phyloP scores from a whole-genome alignment of 1,139 yeast species.

The Yamadazyma spencermartinsiae region DNA sequence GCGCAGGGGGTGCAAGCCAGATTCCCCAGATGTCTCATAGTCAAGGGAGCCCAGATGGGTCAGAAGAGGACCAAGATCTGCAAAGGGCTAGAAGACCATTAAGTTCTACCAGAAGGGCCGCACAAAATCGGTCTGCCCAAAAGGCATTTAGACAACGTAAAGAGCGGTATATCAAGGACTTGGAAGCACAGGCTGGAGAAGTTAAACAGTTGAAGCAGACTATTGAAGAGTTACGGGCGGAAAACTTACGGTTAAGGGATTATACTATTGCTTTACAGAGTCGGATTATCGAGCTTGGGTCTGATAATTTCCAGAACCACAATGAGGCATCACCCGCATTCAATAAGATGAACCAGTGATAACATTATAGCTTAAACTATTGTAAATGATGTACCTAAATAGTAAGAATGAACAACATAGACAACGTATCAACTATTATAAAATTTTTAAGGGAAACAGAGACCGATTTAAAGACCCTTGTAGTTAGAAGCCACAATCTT shows the following conservation, averaged over 20 bases:
- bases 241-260: constrained; percentile 71
- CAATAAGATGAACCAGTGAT: constrained; percentile 6
- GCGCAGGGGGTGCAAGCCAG: too few species aligned
- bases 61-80: not conserved
- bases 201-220: constrained; percentile 59
- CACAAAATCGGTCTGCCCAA: constrained; percentile 87
- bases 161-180: constrained; percentile 73
- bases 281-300: constrained; percentile 52
- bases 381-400: too few species aligned
- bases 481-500: too few species aligned
- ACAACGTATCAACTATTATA: too few species aligned
- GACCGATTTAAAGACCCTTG: too few species aligned
- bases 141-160: constrained; percentile 82
- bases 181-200: constrained; percentile 69
- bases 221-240: constrained; percentile 63
- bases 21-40: too few species aligned
- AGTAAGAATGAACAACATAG: not conserved
- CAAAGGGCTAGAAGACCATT: constrained; percentile 34
- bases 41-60: not conserved
- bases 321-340: constrained; percentile 3
- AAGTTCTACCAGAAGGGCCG: constrained; percentile 76
- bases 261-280: constrained; percentile 71
- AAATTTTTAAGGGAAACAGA: too few species aligned
- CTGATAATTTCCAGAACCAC: constrained; percentile 7
- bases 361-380: too few species aligned